Evolutionary conservation across 2,329 filamentous ascomycete genomes (phyloP).

Genomic region (Sclerotinia nivalis): DNA sequence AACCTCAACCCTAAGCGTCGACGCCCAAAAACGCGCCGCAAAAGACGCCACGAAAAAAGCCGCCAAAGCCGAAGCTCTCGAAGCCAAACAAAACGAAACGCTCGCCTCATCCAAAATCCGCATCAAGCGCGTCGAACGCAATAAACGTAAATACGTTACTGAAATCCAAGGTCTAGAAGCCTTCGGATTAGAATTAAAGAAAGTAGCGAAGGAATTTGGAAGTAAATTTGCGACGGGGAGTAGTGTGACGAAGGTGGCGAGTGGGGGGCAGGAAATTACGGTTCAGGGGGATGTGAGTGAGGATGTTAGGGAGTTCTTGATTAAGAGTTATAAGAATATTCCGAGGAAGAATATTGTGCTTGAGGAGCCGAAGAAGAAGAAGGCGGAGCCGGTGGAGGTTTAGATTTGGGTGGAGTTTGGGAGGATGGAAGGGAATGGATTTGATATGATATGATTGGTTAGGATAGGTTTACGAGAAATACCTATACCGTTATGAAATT

Average conservation of each 20-base stretch:
- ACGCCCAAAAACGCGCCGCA: slow-evolving; percentile 89
- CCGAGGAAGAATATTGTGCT: slow-evolving; percentile 94
- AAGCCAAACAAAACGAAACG: slow-evolving; percentile 75
- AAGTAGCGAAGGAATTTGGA: slow-evolving; percentile 92
- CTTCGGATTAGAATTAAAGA: slow-evolving; percentile 91
- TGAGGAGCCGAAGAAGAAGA: slow-evolving; percentile 96
- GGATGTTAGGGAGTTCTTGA: slow-evolving; percentile 87
- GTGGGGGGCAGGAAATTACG: slow-evolving; percentile 91
- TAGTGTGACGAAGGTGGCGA: slow-evolving; percentile 84
- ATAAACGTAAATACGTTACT: slow-evolving; percentile 97
- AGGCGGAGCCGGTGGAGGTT: slow-evolving; percentile 49
- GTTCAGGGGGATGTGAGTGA: slow-evolving; percentile 96
- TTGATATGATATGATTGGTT: neutral
- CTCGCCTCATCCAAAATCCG: slow-evolving; percentile 79
- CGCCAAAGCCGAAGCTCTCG: slow-evolving; percentile 85
- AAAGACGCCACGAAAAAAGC: slow-evolving; percentile 98
- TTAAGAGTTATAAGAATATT: slow-evolving; percentile 85
- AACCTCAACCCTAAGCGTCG: slow-evolving; percentile 81
- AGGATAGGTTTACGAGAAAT: neutral
- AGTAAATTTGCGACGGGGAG: slow-evolving; percentile 98
- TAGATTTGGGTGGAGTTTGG: neutral
- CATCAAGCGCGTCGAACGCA: slow-evolving; percentile 96
- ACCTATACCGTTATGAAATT: neutral
- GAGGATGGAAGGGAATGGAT: neutral
- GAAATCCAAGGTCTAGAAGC: slow-evolving; percentile 87